These are phyloP conservation scores for Aspergillus bridgeri DNA, from an alignment of 495 filamentous ascomycete species.

Conservation along the genomic window DNA sequence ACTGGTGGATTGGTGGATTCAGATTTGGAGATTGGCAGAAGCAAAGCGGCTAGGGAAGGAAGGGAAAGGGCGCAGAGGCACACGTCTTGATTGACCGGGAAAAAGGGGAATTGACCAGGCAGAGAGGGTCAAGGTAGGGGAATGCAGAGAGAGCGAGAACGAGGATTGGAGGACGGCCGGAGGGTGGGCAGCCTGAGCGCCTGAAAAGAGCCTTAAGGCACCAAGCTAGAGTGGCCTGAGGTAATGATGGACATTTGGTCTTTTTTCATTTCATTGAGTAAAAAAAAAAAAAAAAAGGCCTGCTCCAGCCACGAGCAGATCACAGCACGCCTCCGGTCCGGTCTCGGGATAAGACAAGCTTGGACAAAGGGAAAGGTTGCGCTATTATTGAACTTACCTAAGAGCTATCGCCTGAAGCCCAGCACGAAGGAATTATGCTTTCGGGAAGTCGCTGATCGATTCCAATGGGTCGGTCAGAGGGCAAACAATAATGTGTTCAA, in stretches of 20 bases:
- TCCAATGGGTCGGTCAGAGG: not conserved
- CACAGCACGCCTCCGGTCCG: slow-evolving; percentile 12
- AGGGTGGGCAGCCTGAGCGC: slow-evolving; percentile 20
- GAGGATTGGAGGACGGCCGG: slow-evolving; percentile 1
- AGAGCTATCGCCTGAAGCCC: not conserved
- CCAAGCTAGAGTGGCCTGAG: slow-evolving; percentile 12
- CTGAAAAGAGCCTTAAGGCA: slow-evolving; percentile 20
- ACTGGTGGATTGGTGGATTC: not conserved
- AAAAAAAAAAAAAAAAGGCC: slow-evolving; percentile 1
- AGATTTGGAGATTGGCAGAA: no score
- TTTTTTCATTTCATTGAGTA: no score
- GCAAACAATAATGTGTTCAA: not conserved
- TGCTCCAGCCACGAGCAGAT: slow-evolving; percentile 16
- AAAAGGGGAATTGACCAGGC: slow-evolving; percentile 1
- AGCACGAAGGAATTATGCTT: not conserved
- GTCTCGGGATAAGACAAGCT: slow-evolving; percentile 8
- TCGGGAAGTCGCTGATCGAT: not conserved
- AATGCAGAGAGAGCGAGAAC: not conserved
- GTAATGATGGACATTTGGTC: slow-evolving; percentile 3
- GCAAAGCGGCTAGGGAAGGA: no score
- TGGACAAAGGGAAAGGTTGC: not conserved
- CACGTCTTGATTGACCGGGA: no score
- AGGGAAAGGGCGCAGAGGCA: no score
- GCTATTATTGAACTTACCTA: not conserved
- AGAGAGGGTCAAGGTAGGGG: not conserved